phyloP scores from a whole-genome alignment of 345 rosid genomes.

The Lagerstroemia speciosa region DNA sequence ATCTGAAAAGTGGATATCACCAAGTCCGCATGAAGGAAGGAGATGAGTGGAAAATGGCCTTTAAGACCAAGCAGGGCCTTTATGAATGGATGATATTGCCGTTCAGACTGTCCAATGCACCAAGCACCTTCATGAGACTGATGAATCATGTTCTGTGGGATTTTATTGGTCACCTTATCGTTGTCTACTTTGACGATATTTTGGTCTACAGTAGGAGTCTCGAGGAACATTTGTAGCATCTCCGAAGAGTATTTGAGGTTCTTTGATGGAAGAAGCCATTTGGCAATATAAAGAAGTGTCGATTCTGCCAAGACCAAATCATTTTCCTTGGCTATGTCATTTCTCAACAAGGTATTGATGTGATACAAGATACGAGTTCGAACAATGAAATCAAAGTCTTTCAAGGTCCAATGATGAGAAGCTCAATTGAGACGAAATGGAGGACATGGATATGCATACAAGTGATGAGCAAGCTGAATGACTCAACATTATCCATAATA shows the following conservation, averaged over 20 bases:
- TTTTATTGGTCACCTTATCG: too few relatives aligned
- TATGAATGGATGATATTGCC: not conserved
- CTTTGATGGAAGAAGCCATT: not conserved
- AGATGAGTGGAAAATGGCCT: not conserved
- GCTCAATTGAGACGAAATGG: too few relatives aligned
- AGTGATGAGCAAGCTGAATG: too few relatives aligned
- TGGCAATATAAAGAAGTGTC: not conserved
- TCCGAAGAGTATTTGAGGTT: not conserved
- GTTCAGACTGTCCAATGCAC: conserved; percentile 13
- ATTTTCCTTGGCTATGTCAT: too few relatives aligned
- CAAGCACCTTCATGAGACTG: not conserved
- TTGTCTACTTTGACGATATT: not conserved
- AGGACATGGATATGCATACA: too few relatives aligned
- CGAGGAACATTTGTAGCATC: not conserved
- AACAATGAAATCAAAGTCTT: too few relatives aligned
- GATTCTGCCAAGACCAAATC: too few relatives aligned
- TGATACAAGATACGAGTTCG: too few relatives aligned
- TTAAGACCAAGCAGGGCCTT: not conserved
- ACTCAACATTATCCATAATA: too few relatives aligned
- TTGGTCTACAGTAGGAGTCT: not conserved
- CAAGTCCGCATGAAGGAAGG: not conserved
- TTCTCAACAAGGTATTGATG: too few relatives aligned
- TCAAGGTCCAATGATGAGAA: too few relatives aligned
- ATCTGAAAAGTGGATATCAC: not conserved
- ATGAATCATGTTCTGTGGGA: too few relatives aligned